Base-by-base conservation (phyloP, 495 filamentous ascomycete genomes). In the Tricharina praecox region DNA sequence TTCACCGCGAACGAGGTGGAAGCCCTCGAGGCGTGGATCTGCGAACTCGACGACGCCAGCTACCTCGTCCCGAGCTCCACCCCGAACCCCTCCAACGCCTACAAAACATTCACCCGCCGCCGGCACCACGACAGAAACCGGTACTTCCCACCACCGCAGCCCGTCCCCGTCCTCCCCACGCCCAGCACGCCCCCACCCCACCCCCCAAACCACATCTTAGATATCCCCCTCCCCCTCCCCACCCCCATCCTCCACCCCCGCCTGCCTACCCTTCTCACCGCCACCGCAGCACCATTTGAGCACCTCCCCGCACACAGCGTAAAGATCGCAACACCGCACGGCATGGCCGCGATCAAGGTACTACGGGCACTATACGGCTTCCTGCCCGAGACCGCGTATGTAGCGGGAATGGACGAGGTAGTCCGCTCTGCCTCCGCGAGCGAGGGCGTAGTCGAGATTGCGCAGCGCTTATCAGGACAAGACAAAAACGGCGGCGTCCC, bases 1-100 rank as follows among this genome's bases (percentile, higher is more conserved):
- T 70, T 72, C 51, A 70, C 68, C 8, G 50, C 61, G 7, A 48
- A 50, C 20, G 69, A 72, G 48, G 55, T 68, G 34, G 54, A 53
- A 3, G 54, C 53, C 7, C 24, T 70, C 23, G 49, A 45, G 47
- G 42, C 30, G 4, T 71, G 67, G 69, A 69, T 72, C 48, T 50
- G 65, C 13, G 48, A 36, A 4, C 37, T 62, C 43, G 20, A 23
- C 19, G 21, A 26, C 19, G 45, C 23, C 4, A 26, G 10, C 23
- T 25, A 40, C 2, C 37, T 40, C 2, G 23, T 44, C n/a, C n/a
- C n/a, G n/a, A 38, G 13, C 52, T 42, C 36, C 52, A 42, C 11
- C 2, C 48, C 10, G 23, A 16, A n/a, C n/a, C 7, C 10, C 11
- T 18, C 11, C 10, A 40, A 47, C 8, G 26, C 41, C 16, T 49